Percentiles rank a stretch among this genome's conserved stretches.
phyloP scores from a whole-genome alignment of 2,329 filamentous ascomycete species.

The Hymenoscyphus fructigenus region DNA sequence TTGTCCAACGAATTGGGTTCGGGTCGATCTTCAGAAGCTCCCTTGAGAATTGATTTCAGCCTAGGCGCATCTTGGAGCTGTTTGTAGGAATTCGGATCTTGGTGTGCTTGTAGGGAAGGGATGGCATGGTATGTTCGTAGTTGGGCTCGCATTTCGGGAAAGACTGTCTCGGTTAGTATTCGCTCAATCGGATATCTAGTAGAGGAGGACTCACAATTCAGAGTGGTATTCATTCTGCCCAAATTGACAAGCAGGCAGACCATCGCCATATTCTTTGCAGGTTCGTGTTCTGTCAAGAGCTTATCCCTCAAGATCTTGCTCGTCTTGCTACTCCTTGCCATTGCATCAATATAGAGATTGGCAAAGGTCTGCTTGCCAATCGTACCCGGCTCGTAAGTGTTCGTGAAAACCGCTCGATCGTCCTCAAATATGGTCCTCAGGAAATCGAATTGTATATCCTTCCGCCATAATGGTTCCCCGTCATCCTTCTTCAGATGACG shows the following conservation, averaged over 20 bases:
- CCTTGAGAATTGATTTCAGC: constrained; percentile 95
- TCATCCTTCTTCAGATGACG: constrained; percentile 86
- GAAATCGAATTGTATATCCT: constrained; percentile 88
- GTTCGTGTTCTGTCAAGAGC: constrained; percentile 84
- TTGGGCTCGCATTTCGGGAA: constrained; percentile 98
- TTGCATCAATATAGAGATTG: constrained; percentile 96
- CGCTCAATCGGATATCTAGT: constrained; percentile 6
- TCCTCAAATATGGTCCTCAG: constrained; percentile 78
- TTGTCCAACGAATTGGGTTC: constrained; percentile 84
- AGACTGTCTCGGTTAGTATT: constrained; percentile 61
- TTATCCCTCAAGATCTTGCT: constrained; percentile 99
- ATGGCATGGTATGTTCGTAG: constrained; percentile 97
- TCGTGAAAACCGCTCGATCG: constrained; percentile 76
- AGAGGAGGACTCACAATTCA: constrained; percentile 71
- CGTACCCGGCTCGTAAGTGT: constrained; percentile 70
- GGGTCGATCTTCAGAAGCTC: constrained; percentile 84
- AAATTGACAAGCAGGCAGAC: constrained; percentile 97
- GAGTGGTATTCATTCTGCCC: constrained; percentile 96
- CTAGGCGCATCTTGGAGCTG: constrained; percentile 95
- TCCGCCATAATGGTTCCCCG: constrained; percentile 81
- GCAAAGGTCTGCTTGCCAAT: constrained; percentile 76
- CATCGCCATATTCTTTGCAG: constrained; percentile 98
- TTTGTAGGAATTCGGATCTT: constrained; percentile 95
- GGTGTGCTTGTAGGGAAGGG: constrained; percentile 89
- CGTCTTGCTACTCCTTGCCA: constrained; percentile 98